These are phyloP conservation scores for Colletotrichum trifolii DNA, from an alignment of 2,329 filamentous ascomycete genomes.

Conservation along the genomic window DNA sequence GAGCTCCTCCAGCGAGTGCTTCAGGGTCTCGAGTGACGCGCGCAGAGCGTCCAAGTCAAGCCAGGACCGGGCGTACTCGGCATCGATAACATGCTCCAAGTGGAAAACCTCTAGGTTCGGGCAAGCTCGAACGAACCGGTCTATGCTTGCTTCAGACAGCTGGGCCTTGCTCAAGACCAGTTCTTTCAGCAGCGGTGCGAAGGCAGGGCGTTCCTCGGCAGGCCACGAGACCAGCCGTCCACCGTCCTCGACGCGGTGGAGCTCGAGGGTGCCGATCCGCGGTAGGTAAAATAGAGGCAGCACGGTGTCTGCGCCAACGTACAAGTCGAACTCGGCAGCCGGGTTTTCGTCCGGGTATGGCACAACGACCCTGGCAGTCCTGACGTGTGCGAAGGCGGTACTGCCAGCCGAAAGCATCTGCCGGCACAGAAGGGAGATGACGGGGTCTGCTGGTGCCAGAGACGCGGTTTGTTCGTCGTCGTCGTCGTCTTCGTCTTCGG, in stretches of 20 bases:
- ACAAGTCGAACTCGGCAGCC: neutral
- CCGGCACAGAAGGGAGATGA: neutral
- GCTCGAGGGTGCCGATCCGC: constrained; percentile 1
- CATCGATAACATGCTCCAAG: neutral
- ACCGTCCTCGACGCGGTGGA: constrained; percentile 11
- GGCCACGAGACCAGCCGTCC: neutral
- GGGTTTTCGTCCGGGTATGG: neutral
- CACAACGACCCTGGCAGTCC: neutral
- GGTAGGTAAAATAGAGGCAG: constrained; percentile 7
- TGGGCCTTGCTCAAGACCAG: constrained; percentile 5
- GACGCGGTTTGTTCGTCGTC: neutral
- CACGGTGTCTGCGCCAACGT: neutral
- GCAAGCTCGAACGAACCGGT: neutral
- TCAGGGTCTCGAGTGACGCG: neutral
- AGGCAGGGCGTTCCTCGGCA: neutral
- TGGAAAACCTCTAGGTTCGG: constrained; percentile 3
- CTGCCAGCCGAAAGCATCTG: neutral
- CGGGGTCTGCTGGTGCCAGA: neutral
- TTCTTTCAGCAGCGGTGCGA: neutral
- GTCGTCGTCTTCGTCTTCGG: neutral
- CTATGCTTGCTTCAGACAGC: neutral
- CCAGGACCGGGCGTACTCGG: neutral
- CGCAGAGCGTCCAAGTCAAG: neutral
- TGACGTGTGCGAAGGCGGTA: neutral
- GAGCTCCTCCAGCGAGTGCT: constrained; percentile 8